Evolutionary conservation across 257 asterid species (phyloP).

Genomic region (Rehmannia glutinosa): DNA sequence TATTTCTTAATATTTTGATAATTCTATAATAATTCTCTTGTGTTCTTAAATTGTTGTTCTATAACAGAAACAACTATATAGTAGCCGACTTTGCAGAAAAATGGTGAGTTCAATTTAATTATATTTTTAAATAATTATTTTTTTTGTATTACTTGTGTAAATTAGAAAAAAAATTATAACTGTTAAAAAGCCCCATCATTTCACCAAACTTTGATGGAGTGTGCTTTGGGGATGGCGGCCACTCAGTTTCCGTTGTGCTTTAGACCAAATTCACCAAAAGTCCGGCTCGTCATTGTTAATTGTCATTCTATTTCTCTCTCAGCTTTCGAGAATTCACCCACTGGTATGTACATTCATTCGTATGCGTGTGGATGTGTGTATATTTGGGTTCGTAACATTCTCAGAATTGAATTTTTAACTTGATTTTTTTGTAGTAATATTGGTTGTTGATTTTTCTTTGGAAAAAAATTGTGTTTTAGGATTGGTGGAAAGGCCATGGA

Average conservation of each 20-base stretch:
- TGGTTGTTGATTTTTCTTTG: neutral
- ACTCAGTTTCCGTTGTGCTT: conserved; percentile 21
- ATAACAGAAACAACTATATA: no score
- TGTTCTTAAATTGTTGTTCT: no score
- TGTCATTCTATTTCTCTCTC: conserved; percentile 33
- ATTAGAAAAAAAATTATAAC: no score
- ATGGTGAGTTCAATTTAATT: no score
- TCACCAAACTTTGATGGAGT: no score
- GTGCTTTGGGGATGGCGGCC: conserved; percentile 24
- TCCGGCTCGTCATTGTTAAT: conserved; percentile 19
- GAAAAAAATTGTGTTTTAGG: conserved; percentile 22
- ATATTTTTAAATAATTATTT: no score
- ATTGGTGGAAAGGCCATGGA: conserved; percentile 75
- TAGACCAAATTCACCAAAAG: conserved; percentile 8
- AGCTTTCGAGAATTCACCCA: conserved; percentile 15
- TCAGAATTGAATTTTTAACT: neutral
- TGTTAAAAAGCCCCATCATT: no score
- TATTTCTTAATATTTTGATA: no score
- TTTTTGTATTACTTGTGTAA: no score
- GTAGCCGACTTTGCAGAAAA: no score
- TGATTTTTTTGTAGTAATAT: neutral
- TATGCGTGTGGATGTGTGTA: neutral
- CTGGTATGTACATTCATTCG: neutral
- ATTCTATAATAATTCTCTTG: no score
- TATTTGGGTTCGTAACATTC: no score